Base-by-base conservation (phyloP, 1,139 yeast species). In the Geotrichum reessii region DNA sequence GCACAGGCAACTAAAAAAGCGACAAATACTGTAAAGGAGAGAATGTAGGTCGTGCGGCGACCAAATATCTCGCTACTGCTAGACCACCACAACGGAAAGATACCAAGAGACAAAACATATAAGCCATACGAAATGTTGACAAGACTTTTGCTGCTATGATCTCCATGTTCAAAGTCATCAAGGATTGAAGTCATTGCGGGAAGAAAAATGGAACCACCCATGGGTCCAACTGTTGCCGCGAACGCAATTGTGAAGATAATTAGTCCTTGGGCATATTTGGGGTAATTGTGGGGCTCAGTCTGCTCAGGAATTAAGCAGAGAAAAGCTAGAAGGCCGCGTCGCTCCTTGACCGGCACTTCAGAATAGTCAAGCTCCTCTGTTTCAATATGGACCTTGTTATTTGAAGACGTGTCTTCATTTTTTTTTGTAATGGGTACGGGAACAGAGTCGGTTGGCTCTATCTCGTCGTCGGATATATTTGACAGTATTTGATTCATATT, bases 1-100 rank as follows among this genome's bases (percentile, higher is more conserved):
- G 96, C 84, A 64, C 90, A 81, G 1, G 95, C 96, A 25, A 89
- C 78, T 19, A 86, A 79, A 65, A 89, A 88, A 1, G 80, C 86
- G 33, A 82, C 74, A 66, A 86, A 84, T 53, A 87, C 68, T 0
- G 78, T 65, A 68, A 87, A 89, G 4, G 93, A 85, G 2, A 84
- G 66, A 25, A 90, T 73, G 70, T 89, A 90, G 24, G 89, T 84
- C 0, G 84, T 77, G 58, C 97, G 74, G 63, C 96, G 76, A 1
- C 97, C 97, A 65, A 65, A 63, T 40, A 63, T 74, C 69, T 90
- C 96, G 55, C 92, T 84, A 60, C 87, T 78, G 5, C 87, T 81
- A 6, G 93, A 85, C 96, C 96, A 90, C 95, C 96, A 90, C 52
- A 90, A 69, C 1, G 97, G 96, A 67, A 88, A 84, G 1, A 89